Percentiles rank a stretch among this genome's conserved stretches.
These are phyloP conservation scores for Articulospora tetracladia DNA, from an alignment of 495 filamentous ascomycete genomes.

Conservation along the genomic window DNA sequence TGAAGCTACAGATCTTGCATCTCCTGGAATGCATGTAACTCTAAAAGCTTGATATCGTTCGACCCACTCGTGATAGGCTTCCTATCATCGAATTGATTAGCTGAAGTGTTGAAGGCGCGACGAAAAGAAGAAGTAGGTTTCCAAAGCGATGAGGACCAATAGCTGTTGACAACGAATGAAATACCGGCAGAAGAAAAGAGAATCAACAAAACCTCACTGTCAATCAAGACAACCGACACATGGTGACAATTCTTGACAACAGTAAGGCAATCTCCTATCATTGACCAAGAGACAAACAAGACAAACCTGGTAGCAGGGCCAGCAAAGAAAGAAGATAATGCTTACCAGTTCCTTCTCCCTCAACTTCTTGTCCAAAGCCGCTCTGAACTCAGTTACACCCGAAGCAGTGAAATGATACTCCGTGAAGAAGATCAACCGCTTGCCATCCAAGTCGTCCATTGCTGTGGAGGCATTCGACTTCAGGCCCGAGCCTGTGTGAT, in stretches of 20 bases:
- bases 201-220: too few species aligned
- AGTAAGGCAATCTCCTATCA: neutral
- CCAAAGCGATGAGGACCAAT: too few species aligned
- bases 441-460: neutral
- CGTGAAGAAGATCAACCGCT: slow-evolving; percentile 19
- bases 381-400: neutral
- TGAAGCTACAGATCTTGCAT: slow-evolving; percentile 7
- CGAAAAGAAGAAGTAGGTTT: too few species aligned
- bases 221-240: too few species aligned
- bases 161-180: too few species aligned
- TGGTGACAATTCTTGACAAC: neutral
- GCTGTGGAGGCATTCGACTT: neutral
- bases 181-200: too few species aligned
- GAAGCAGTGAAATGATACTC: neutral
- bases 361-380: neutral
- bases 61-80: slow-evolving; percentile 28
- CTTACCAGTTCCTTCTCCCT: neutral
- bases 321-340: neutral
- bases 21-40: slow-evolving; percentile 27
- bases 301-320: neutral
- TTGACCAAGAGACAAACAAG: too few species aligned
- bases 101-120: neutral
- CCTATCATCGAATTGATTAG: slow-evolving; percentile 21
- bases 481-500: neutral
- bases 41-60: slow-evolving; percentile 24